phyloP scores from a whole-genome alignment of 352 stramenopile species.

The Phytopythium chamaehyphon region DNA sequence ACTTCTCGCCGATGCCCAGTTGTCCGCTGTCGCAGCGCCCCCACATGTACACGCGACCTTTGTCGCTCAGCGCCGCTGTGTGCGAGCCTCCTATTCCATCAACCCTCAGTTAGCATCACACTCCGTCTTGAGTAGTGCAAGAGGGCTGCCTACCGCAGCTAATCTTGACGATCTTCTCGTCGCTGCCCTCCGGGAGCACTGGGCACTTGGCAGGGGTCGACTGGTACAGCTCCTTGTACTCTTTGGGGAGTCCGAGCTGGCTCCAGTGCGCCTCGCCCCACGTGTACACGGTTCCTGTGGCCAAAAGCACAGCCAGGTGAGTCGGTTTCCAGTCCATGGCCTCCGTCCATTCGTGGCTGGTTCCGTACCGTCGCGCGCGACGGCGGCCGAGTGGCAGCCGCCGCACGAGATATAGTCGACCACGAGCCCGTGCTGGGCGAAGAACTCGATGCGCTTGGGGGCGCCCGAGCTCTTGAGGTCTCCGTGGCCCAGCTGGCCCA shows the following conservation, averaged over 20 bases:
- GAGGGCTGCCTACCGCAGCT: conserved; percentile 44
- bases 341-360: not conserved
- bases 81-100: conserved; percentile 43
- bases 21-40: conserved; percentile 75
- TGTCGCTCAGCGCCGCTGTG: conserved; percentile 62
- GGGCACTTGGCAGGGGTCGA: conserved; percentile 62
- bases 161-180: conserved; percentile 67
- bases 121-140: too few species aligned
- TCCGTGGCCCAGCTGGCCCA: conserved; percentile 76
- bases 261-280: conserved; percentile 84
- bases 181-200: conserved; percentile 35
- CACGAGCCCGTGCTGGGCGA: conserved; percentile 35
- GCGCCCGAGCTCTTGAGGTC: conserved; percentile 68
- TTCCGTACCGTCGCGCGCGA: conserved; percentile 53
- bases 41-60: conserved; percentile 77
- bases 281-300: conserved; percentile 62
- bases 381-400: conserved; percentile 75
- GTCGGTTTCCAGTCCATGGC: too few species aligned
- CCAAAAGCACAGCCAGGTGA: too few species aligned
- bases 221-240: conserved; percentile 58
- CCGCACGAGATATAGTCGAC: conserved; percentile 80
- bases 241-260: conserved; percentile 65
- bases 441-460: conserved; percentile 62
- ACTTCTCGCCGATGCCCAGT: conserved; percentile 60
- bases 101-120: not conserved